Evolutionary conservation across 1,284 basidiomycete genomes (phyloP).

Genomic region (Melampsora americana): DNA sequence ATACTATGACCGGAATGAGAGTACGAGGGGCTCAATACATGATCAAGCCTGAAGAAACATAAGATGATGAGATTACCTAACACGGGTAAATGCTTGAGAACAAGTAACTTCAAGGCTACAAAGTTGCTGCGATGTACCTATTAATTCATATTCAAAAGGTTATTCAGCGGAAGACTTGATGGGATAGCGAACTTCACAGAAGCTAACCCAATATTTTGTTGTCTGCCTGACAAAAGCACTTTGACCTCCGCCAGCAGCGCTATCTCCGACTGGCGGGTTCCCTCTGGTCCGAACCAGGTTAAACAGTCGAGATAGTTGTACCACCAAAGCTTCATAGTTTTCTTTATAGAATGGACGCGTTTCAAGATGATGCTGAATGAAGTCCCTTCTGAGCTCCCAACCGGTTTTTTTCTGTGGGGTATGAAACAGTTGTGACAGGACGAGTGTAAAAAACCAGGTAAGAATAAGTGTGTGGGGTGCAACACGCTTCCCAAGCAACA

Average conservation of each 20-base stretch:
- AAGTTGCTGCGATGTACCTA: slow-evolving; percentile 90
- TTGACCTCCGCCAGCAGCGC: slow-evolving; percentile 88
- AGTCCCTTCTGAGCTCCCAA: slow-evolving; percentile 61
- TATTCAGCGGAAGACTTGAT: background rate
- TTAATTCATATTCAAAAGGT: background rate
- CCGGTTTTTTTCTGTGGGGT: slow-evolving; percentile 61
- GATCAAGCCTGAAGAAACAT: background rate
- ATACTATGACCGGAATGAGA: slow-evolving; percentile 62
- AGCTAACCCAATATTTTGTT: slow-evolving; percentile 92
- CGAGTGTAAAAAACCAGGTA: background rate
- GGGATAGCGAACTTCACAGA: background rate
- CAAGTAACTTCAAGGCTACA: slow-evolving; percentile 90
- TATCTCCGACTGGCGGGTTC: slow-evolving; percentile 87
- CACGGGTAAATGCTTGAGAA: slow-evolving; percentile 87
- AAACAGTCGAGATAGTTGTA: slow-evolving; percentile 92
- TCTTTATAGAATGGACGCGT: slow-evolving; percentile 91
- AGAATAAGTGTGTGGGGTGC: background rate
- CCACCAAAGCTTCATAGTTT: slow-evolving; percentile 75
- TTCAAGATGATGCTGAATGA: slow-evolving; percentile 85
- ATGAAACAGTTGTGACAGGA: background rate
- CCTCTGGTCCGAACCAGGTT: slow-evolving; percentile 93
- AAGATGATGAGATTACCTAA: slow-evolving; percentile 61
- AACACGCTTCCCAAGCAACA: background rate
- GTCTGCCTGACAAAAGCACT: slow-evolving; percentile 96
- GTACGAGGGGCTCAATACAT: background rate